These are phyloP conservation scores for Myriosclerotinia scirpicola DNA, from an alignment of 2,329 filamentous ascomycete genomes.

Conservation along the genomic window DNA sequence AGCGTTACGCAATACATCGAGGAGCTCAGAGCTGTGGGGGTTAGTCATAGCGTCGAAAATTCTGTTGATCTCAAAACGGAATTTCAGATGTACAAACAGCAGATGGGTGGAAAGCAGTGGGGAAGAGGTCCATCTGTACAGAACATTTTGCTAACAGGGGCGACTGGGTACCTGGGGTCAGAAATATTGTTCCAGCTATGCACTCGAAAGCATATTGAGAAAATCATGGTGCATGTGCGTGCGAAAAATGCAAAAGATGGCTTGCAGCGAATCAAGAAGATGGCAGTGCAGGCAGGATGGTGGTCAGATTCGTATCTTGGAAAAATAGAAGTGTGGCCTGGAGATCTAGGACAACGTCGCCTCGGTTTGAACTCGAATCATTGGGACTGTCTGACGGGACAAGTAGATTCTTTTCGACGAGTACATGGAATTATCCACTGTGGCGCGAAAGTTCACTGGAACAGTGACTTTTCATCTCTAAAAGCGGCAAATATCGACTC, in stretches of 20 bases:
- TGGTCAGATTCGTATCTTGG: conserved; percentile 28
- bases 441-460: conserved; percentile 77
- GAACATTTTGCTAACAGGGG: conserved; percentile 43
- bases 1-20: conserved; percentile 6
- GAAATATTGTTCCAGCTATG: conserved; percentile 41
- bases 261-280: conserved; percentile 24
- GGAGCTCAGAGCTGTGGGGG: not conserved
- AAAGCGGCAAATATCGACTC: conserved; percentile 71
- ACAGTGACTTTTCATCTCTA: conserved; percentile 69
- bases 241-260: conserved; percentile 23
- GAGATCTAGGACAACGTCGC: conserved; percentile 68
- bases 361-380: conserved; percentile 64
- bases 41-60: not conserved
- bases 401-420: conserved; percentile 42
- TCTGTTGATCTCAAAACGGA: conserved; percentile 19
- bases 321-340: conserved; percentile 46
- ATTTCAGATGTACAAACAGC: conserved; percentile 18
- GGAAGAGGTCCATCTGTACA: conserved; percentile 11
- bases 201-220: conserved; percentile 20
- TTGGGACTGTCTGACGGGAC: conserved; percentile 60
- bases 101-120: conserved; percentile 10
- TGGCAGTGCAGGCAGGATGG: conserved; percentile 30
- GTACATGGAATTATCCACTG: conserved; percentile 78
- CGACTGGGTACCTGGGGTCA: conserved; percentile 45
- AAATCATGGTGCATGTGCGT: conserved; percentile 33